Conservation (phyloP, 2,329 filamentous ascomycete genomes). For the Aschersonia sp. region DNA sequence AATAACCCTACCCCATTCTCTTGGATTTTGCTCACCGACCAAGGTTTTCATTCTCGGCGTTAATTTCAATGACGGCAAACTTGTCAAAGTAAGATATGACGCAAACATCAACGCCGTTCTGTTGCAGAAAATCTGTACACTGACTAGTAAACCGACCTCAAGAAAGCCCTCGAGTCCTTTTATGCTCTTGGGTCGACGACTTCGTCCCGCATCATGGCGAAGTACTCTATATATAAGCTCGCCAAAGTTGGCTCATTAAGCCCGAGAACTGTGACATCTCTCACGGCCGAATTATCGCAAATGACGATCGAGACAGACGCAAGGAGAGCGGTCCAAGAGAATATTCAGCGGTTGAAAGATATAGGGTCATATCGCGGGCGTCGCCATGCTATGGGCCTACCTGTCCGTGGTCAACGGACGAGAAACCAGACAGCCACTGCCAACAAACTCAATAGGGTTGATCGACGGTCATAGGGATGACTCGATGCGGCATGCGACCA, state of each 20-base stretch:
- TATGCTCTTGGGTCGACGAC: conserved; percentile 66
- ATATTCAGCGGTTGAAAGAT: conserved; percentile 74
- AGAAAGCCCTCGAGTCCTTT: conserved; percentile 69
- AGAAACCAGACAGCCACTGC: conserved; percentile 54
- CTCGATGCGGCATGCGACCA: not conserved
- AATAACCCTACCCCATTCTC: not conserved
- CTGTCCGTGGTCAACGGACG: conserved; percentile 81
- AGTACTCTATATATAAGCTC: conserved; percentile 73
- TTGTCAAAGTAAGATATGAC: conserved; percentile 54
- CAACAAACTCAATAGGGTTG: conserved; percentile 45
- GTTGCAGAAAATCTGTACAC: not conserved
- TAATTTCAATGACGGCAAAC: conserved; percentile 70
- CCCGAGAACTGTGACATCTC: conserved; percentile 61
- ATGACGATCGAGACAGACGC: conserved; percentile 94
- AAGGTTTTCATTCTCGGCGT: conserved; percentile 76
- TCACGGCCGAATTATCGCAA: conserved; percentile 72
- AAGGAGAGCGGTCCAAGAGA: conserved; percentile 60
- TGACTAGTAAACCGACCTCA: conserved; percentile 1
- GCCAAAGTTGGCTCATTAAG: conserved; percentile 63
- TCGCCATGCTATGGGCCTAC: conserved; percentile 83
- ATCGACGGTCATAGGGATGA: conserved; percentile 15
- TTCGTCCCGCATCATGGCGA: conserved; percentile 67
- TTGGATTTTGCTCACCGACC: not conserved
- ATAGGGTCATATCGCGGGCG: conserved; percentile 83
- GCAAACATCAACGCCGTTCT: not conserved